These are phyloP conservation scores for Favolaschia claudopus DNA, from an alignment of 768 basidiomycete genomes.

Conservation along the genomic window DNA sequence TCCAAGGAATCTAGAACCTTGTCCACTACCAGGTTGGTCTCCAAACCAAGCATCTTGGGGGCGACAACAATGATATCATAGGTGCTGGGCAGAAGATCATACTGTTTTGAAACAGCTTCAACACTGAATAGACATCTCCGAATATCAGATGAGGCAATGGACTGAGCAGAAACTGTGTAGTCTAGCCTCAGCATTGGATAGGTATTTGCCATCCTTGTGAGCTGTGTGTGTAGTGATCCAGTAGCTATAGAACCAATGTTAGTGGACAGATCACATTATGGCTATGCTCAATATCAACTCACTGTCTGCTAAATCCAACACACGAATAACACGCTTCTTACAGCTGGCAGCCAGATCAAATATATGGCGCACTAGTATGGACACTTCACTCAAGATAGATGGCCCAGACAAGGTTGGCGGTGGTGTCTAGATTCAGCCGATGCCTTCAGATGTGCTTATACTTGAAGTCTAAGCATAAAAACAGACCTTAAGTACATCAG, in stretches of 20 bases:
- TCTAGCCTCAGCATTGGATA: conserved; percentile 11
- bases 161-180: conserved; percentile 6
- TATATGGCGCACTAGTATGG: neutral
- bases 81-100: neutral
- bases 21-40: neutral
- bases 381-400: neutral
- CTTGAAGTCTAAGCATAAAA: too few species aligned
- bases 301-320: conserved; percentile 12
- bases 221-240: conserved; percentile 1
- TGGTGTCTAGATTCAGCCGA: conserved; percentile 1
- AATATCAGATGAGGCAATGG: conserved; percentile 4
- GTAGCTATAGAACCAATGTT: too few species aligned
- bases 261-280: neutral
- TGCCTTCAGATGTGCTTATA: too few species aligned
- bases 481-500: too few species aligned
- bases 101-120: conserved; percentile 7
- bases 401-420: conserved; percentile 1
- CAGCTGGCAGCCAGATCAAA: conserved; percentile 6
- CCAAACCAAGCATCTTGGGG: conserved; percentile 1
- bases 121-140: conserved; percentile 2
- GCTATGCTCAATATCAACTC: neutral
- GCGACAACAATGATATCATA: conserved; percentile 13
- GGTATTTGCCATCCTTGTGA: neutral
- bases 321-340: conserved; percentile 5
- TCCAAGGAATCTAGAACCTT: neutral